Evolutionary conservation across 1,139 yeast species (phyloP), one percentile per base, ranked within the genome.

Genomic region (Scheffersomyces illinoinensis): DNA sequence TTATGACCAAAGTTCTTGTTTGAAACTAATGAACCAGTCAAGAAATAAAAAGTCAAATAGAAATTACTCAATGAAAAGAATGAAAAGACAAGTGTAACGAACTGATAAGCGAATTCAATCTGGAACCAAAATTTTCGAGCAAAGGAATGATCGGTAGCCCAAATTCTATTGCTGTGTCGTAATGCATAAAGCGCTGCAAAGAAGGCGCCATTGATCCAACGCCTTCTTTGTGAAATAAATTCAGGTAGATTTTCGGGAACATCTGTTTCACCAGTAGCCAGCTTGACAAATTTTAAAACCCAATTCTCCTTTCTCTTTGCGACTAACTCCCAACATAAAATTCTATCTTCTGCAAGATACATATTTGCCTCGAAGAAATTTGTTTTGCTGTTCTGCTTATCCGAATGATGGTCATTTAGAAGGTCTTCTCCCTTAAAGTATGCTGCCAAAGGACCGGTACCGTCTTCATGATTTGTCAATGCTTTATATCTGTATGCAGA

Each of bases 191-290:
- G 77, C 0, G 98, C 98, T 1, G 99, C 98, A 76, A 95, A 95
- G 70, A 93, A 87, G 0, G 99, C 97, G 77, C 99, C 99, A 73
- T 95, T 95, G 58, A 95, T 85, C 99, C 99, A 95, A 77, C 99
- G 87, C 78, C 99, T 86, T 78, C 99, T 87, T 76, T 95, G 99
- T 18, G 97, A 88, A 60, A 95, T 87, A 70, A 95, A 93, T 72
- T 95, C 99, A 0, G 98, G 85, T 53, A 93, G 82, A 5, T 87
- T 81, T 71, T 93, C 98, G 3, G 99, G 99, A 54, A 95, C 98
- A 83, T 95, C 99, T 0, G 99, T 95, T 71, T 93, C 98, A 66
- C 98, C 99, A 33, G 91, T 89, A 1, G 98, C 98, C 74, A 87
- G 91, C 68, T 91, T 90, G 57, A 95, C 98, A 71, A 93, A 93